Evolutionary conservation across 108 stramenopile species (phyloP).

Genomic region (Cyclostephanos tholiformis): DNA sequence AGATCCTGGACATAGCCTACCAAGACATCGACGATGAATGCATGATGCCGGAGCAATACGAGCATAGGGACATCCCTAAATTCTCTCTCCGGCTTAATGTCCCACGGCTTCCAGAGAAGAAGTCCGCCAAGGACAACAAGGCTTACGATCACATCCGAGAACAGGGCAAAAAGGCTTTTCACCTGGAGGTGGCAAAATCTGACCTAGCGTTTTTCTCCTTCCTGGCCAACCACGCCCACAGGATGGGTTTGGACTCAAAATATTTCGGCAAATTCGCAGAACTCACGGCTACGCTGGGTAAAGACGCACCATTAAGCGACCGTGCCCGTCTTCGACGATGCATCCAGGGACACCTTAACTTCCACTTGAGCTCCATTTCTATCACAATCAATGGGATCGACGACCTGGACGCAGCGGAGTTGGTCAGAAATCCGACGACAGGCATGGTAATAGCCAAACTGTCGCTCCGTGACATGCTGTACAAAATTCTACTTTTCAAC

Average conservation of each 20-base stretch:
- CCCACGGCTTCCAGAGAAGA: neutral
- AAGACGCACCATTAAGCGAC: no score
- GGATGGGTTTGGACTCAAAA: neutral
- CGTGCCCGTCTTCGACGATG: neutral
- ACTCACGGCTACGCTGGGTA: neutral
- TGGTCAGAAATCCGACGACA: neutral
- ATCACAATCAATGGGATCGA: neutral
- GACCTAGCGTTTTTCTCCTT: neutral
- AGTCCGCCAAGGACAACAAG: neutral
- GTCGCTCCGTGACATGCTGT: slow-evolving; percentile 1
- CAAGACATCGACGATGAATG: neutral
- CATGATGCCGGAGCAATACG: slow-evolving; percentile 3
- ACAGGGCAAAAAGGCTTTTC: slow-evolving; percentile 6
- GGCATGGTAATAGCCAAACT: neutral
- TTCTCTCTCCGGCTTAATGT: neutral
- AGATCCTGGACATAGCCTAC: neutral
- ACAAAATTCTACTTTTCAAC: neutral
- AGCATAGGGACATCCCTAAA: neutral
- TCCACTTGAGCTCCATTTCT: neutral
- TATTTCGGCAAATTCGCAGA: slow-evolving; percentile 12
- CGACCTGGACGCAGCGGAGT: neutral
- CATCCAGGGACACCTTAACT: no score
- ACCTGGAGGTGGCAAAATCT: slow-evolving; percentile 4
- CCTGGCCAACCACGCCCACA: neutral
- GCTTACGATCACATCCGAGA: neutral